Evolutionary conservation across 805 yeast genomes (phyloP), one percentile per base, ranked within the genome.

Genomic region (Crinitomyces ghanaensis): DNA sequence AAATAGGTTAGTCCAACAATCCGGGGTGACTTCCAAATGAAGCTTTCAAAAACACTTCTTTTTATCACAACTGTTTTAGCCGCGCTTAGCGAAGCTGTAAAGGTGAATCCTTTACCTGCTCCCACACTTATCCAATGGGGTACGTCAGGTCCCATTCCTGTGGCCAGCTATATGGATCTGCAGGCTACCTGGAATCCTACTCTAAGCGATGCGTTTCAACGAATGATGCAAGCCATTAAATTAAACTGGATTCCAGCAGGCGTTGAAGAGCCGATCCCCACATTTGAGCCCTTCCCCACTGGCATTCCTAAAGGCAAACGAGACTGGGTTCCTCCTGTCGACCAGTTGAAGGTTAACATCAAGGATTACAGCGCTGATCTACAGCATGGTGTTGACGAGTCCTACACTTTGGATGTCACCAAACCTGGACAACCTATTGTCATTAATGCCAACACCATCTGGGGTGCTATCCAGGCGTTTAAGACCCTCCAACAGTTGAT

Each of bases 391-490:
- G 63, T 60, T 13, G 55, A 62, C 40, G 67, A 62, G 42, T 46
- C 60, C 4, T 63, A 60, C 42, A 38, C 47, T 11, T 35, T 62
- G 30, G 31, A 35, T 3, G 43, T 57, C 6, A 34, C 42, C 13
- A 20, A 28, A 13, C 15, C 19, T n/a, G 34, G 31, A 6, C 32
- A 25, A 14, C 37, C 44, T 4, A 44, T 61, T 16, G 20, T 27
- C 6, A 53, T 62, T 22, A 34, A 28, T 1, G 56, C 66, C 4
- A 43, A 28, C 13, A 62, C 66, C 3, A 41, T 50, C 4, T 63
- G 65, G 66, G 69, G 68, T 9, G 66, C 60, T 2, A 45, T 63
- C 28, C 57, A 61, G 39, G 66, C 60, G 0, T 51, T 63, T 24
- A 47, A 55, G 6, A 63, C 69, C 2, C 44, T 63, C 21, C 61